These are phyloP conservation scores for Candida rishiriensis DNA, from an alignment of 805 yeast genomes.

Conservation along the genomic window DNA sequence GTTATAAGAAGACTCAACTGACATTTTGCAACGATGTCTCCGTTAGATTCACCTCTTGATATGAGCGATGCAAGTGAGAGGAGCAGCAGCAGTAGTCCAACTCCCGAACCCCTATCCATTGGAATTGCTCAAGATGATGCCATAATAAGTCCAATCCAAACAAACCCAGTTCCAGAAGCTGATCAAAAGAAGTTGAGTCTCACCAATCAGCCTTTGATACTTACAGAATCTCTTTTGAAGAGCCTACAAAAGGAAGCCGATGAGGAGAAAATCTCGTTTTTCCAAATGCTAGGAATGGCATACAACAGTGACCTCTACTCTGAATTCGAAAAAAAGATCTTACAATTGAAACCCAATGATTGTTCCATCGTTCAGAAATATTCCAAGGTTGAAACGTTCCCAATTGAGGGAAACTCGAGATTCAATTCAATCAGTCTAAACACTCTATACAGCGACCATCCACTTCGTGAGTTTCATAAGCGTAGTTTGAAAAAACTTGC, in stretches of 20 bases:
- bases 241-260: conserved; percentile 18
- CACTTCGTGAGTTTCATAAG: conserved; percentile 35
- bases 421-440: conserved; percentile 34
- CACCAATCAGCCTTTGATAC: neutral
- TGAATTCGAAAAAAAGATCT: conserved; percentile 39
- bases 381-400: conserved; percentile 36
- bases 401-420: conserved; percentile 21
- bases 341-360: conserved; percentile 47
- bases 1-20: too few species aligned
- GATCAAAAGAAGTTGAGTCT: neutral
- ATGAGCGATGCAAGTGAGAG: too few species aligned
- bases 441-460: conserved; percentile 47
- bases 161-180: too few species aligned
- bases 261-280: neutral
- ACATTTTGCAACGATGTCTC: too few species aligned
- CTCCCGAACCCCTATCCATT: too few species aligned
- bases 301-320: conserved; percentile 18
- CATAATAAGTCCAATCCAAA: too few species aligned
- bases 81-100: too few species aligned
- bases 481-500: conserved; percentile 18
- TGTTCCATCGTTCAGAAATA: conserved; percentile 50
- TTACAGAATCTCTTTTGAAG: conserved; percentile 14
- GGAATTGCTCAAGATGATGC: too few species aligned
- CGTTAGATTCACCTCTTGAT: neutral
- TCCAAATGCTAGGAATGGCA: conserved; percentile 8